Base-by-base conservation (phyloP, 352 stramenopile species). In the Phytophthora kernoviae region DNA sequence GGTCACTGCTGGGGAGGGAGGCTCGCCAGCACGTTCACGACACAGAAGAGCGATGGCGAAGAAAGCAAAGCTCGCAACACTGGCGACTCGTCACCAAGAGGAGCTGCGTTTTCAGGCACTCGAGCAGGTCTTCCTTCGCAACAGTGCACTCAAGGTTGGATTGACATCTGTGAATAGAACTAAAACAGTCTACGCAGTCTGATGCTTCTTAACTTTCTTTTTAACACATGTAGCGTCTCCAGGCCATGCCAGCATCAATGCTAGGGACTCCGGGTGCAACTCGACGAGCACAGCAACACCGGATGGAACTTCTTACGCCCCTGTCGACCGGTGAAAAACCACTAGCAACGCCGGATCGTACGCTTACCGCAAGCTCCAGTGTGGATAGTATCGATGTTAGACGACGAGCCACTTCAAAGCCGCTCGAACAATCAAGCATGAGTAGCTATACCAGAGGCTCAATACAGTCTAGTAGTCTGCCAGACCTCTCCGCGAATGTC, bases 21-120 rank as follows among this genome's bases (percentile, higher is more conserved):
- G 36, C 40, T 49, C 30, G 41, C 49, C 41, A 9, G 30, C 18
- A n/a, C 52, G 54, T 11, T 68, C 65, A 3, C 62, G 70, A 8
- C 60, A 68, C 7, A 65, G 71, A 24, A 55, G 53, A 24, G 62
- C 70, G 0, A 45, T 70, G 22, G 58, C 65, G 0, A 70, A 75
- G 24, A 79, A 82, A 34, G 69, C 71, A 17, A 88, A 90, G 44
- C 67, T 90, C 4, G 72, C 77, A n/a, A 71, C 74, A 6, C 58
- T 88, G 14, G 70, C 73, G 11, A 70, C 63, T 15, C 65, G 79
- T 1, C 78, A 84, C 17, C 76, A 85, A 46, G 62, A 85, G 21
- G 74, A 87, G 54, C 52, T 84, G 43, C 76, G 81, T 5, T 90
- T 87, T 46, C 68, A 87, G 43, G 78, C 78, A 8, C 78, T 90